Conservation (phyloP, 2,329 filamentous ascomycete species). For the Colletotrichum tamarilloi region DNA sequence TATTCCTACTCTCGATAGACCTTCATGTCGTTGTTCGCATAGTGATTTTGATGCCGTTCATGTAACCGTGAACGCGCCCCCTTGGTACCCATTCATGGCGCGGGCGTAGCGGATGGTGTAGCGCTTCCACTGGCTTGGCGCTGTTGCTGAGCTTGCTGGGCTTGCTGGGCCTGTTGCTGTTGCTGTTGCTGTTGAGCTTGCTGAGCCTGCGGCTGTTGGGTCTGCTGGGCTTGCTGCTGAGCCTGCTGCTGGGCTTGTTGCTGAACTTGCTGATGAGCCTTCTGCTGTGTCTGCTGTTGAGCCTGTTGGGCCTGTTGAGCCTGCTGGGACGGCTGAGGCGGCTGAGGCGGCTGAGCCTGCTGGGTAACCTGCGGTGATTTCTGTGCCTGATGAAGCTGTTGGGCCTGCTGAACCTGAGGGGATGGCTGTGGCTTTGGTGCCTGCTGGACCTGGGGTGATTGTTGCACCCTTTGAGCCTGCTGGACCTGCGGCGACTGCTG, state of each 20-base stretch:
- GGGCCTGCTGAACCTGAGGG: not conserved
- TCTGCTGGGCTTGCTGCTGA: conserved; percentile 18
- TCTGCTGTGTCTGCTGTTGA: conserved; percentile 37
- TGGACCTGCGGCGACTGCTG: conserved; percentile 14
- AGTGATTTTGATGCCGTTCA: not conserved
- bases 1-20: not conserved
- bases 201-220: conserved; percentile 25
- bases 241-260: conserved; percentile 6
- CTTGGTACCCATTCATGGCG: not conserved
- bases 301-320: not conserved
- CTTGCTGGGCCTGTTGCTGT: conserved; percentile 5
- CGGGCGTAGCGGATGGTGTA: conserved; percentile 45
- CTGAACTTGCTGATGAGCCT: conserved; percentile 43
- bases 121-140: conserved; percentile 54
- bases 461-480: conserved; percentile 21
- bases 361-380: conserved; percentile 22
- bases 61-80: not conserved
- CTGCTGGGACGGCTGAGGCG: not conserved
- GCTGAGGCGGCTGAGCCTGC: not conserved
- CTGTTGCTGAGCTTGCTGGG: conserved; percentile 37
- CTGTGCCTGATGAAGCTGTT: conserved; percentile 2
- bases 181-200: conserved; percentile 19
- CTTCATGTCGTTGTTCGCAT: not conserved
- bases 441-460: conserved; percentile 3
- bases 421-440: not conserved